Percentiles rank a stretch among this genome's conserved stretches.
phyloP scores from a whole-genome alignment of 164 flowering plant genomes.

The Malania oleifera region DNA sequence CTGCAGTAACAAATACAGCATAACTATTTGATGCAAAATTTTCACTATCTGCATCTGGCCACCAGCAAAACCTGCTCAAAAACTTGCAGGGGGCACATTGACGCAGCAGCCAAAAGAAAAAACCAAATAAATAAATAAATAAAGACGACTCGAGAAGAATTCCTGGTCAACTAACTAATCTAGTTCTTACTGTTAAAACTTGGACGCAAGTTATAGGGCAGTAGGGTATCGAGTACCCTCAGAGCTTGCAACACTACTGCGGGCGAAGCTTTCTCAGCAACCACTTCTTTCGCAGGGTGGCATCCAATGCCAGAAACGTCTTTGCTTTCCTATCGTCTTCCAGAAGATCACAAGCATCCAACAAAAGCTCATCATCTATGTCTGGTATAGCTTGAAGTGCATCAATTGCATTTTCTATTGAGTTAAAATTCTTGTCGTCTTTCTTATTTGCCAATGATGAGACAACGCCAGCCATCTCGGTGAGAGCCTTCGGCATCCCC shows the following conservation, averaged over 20 bases:
- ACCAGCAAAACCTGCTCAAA: no score
- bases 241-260: not conserved
- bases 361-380: constrained; percentile 43
- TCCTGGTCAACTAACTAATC: no score
- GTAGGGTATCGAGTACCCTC: no score
- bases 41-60: no score
- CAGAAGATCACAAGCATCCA: constrained; percentile 51
- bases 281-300: constrained; percentile 37
- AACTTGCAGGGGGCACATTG: no score
- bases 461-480: constrained; percentile 14
- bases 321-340: constrained; percentile 52
- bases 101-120: no score
- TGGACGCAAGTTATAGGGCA: not conserved
- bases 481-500: constrained; percentile 13
- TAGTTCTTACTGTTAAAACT: not conserved
- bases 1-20: no score
- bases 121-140: no score
- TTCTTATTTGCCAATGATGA: constrained; percentile 10
- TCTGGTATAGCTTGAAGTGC: constrained; percentile 39
- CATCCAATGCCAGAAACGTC: constrained; percentile 50
- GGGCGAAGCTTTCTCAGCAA: constrained; percentile 42
- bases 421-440: constrained; percentile 14
- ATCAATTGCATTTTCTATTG: constrained; percentile 33
- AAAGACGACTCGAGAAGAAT: no score
- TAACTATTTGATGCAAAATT: no score